Evolutionary conservation across 257 asterid genomes (phyloP), one percentile per base, ranked within the genome.

Genomic region (Cruciata laevipes): DNA sequence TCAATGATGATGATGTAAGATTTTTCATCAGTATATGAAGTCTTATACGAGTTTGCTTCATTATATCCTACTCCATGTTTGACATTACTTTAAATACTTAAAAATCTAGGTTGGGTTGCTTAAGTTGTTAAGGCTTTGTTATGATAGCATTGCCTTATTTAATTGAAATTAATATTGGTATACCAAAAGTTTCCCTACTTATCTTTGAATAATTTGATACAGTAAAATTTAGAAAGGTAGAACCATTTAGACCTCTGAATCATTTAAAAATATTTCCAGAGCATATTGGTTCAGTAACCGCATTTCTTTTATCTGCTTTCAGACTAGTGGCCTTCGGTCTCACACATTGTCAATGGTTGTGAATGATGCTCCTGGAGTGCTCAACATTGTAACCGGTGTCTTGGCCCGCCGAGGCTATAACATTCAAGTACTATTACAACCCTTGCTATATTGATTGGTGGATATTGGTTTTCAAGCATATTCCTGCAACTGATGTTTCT

Each of bases 401-500:
- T 88, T 93, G 79, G 84, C 99, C 76, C 89, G 99, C 51, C 89
- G 97, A 81, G 97, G 99, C 70, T 93, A 90, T 77, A 93, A 90
- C 81, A 93, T 93, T 80, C 99, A 93, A 69, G 99, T 90, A 82
- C 30, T 56, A 74, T 69, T 13, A 37, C 30, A 16, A 51, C 32
- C 23, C 53, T 24, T 21, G 3, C 30, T 31, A 27, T 3, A 65
- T 56, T 6, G 40, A 25, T 27, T 25, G 33, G 58, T 33, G 55
- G 38, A 23, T 76, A 30, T 71, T 68, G 14, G 16, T 42, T 2
- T 57, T 70, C 44, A 40, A 65, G 65, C 44, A 63, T 35, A 20
- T 61, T 67, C 75, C 52, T 21, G 13, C 55, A 23, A 35, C 65
- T 74, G 65, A 51, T 63, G 21, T 77, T 61, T 16, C 75, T 51